These are phyloP conservation scores for Aspergillus sp. DNA, from an alignment of 2,329 filamentous ascomycete species.

Conservation along the genomic window DNA sequence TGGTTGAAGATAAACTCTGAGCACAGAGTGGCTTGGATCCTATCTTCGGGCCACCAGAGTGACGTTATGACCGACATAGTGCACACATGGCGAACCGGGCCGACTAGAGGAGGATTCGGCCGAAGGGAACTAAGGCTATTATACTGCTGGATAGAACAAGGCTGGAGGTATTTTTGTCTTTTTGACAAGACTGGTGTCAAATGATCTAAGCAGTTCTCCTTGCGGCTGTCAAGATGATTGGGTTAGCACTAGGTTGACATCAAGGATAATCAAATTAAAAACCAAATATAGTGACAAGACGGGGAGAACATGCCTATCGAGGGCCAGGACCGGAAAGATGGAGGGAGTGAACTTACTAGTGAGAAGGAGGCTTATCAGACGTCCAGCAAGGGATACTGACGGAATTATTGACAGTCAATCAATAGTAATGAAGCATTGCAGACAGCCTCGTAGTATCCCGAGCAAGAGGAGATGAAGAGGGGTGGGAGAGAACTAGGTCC, in stretches of 20 bases:
- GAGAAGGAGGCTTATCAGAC: slow-evolving; percentile 26
- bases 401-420: slow-evolving; percentile 17
- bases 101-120: slow-evolving; percentile 1
- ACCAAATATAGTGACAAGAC: neutral
- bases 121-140: slow-evolving; percentile 5
- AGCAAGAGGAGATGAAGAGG: neutral
- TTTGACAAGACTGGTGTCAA: neutral
- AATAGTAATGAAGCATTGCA: slow-evolving; percentile 16
- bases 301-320: slow-evolving; percentile 7
- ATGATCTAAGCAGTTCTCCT: neutral
- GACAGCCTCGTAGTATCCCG: neutral
- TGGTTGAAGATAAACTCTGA: slow-evolving; percentile 41
- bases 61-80: slow-evolving; percentile 33
- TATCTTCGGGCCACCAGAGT: slow-evolving; percentile 48
- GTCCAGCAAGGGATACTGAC: slow-evolving; percentile 23
- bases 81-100: slow-evolving; percentile 16
- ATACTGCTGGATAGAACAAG: slow-evolving; percentile 4
- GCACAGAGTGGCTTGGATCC: slow-evolving; percentile 43
- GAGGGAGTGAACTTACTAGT: slow-evolving; percentile 6
- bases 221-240: neutral
- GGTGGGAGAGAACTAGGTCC: neutral
- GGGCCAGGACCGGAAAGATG: slow-evolving; percentile 1
- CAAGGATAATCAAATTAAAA: slow-evolving; percentile 5
- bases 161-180: neutral
- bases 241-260: neutral